Base-by-base conservation (phyloP, 352 stramenopile genomes). In the Globisporangium paddicum region DNA sequence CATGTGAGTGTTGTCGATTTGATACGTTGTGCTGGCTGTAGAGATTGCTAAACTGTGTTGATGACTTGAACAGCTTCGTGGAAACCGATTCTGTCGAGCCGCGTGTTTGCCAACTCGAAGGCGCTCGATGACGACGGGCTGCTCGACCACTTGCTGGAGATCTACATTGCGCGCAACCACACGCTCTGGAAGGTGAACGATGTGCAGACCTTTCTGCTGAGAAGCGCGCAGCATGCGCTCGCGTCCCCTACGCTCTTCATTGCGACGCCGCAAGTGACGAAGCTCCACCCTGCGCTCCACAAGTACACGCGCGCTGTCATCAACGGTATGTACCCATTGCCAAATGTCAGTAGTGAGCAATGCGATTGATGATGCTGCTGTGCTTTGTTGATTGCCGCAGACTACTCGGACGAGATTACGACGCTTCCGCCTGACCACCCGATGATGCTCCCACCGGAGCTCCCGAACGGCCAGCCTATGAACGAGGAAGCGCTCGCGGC, bases 391-490 rank as follows among this genome's bases (percentile, higher is more conserved):
- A 14, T 28, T 49, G n/a, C 16, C 14, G 5, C 48, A 92, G 84
- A 95, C 62, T 95, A 87, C 62, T 91, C 83, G 71, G 86, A 95
- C 51, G 86, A 95, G 47, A 85, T 95, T 62, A 93, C 86, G 53
- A 95, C 82, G 63, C 54, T 95, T 57, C 86, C 86, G 2, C 69
- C 77, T 0, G 86, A 95, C 49, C 83, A 95, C 46, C 86, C 86
- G 58, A 95, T 95, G 82, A 68, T 93, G 68, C 84, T 89, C 59
- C 84, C 76, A 2, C 75, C 73, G 9, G 71, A 89, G 58, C 64
- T 81, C 32, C 80, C 77, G 35, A 77, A 89, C 37, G 75, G 76
- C 2, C 73, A 88, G 60, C 73, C 82, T 7, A 63, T 92, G 52
- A 73, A 89, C 50, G 67, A 71, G 9, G 67, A 87, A 44, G 72